phyloP scores from a whole-genome alignment of 345 rosid genomes.

The Draba incana region DNA sequence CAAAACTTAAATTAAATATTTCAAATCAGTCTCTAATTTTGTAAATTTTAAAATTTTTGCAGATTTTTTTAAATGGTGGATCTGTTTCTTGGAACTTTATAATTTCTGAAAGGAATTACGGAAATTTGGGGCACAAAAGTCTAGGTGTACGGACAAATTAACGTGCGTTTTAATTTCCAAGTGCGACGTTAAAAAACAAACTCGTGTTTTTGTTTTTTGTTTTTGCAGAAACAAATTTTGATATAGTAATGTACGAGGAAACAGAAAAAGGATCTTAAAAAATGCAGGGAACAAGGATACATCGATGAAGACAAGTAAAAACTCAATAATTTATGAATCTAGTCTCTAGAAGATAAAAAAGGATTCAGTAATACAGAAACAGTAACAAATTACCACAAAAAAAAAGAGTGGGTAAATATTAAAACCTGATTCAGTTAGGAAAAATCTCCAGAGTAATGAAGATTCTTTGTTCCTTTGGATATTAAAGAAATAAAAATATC shows the following conservation, averaged over 20 bases:
- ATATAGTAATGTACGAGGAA: constrained; percentile 32
- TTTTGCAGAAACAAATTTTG: constrained; percentile 13
- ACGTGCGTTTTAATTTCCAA: constrained; percentile 2
- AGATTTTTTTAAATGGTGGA: background rate
- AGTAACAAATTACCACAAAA: background rate
- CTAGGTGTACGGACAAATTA: constrained; percentile 30
- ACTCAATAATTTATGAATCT: too few relatives aligned
- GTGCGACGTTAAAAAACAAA: background rate
- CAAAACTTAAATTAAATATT: background rate
- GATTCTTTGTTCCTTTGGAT: constrained; percentile 24
- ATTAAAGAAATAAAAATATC: background rate
- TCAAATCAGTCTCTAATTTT: constrained; percentile 4
- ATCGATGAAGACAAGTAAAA: background rate
- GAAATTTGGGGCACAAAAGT: background rate
- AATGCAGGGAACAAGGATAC: background rate
- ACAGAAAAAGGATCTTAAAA: constrained; percentile 23
- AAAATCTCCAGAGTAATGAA: background rate
- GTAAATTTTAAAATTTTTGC: background rate
- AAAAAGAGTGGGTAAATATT: background rate
- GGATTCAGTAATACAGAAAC: too few relatives aligned
- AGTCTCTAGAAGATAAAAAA: too few relatives aligned
- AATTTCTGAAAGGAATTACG: background rate
- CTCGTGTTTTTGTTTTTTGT: background rate
- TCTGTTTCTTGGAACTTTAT: background rate
- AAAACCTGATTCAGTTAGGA: constrained; percentile 18